Conservation (phyloP, 352 stramenopile genomes). For the Phytophthora palmivora region DNA sequence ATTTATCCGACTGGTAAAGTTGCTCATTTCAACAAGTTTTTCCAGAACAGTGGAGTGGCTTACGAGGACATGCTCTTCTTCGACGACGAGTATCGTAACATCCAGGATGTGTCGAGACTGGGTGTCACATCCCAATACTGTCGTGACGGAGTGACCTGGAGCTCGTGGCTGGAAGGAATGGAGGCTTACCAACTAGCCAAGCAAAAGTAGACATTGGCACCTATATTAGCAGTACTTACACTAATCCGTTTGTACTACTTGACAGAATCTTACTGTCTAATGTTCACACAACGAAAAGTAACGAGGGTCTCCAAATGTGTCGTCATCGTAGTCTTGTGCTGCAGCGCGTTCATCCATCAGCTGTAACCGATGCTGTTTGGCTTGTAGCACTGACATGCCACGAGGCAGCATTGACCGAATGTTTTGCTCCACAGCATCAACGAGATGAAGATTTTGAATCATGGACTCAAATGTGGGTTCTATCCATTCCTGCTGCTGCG, state of each 20-base stretch:
- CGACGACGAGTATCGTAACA: constrained; percentile 92
- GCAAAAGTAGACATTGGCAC: constrained; percentile 9
- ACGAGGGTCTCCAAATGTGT: background rate
- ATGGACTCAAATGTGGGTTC: too few species aligned
- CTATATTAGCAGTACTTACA: constrained; percentile 6
- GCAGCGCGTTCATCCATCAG: constrained; percentile 42
- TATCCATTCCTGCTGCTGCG: constrained; percentile 51
- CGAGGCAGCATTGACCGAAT: constrained; percentile 26
- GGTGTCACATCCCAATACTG: constrained; percentile 85
- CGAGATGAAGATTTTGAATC: too few species aligned
- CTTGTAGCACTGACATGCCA: constrained; percentile 33
- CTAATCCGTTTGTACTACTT: too few species aligned
- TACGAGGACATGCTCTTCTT: constrained; percentile 98
- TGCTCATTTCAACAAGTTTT: constrained; percentile 91
- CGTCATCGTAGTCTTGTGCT: background rate
- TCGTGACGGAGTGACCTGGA: constrained; percentile 66
- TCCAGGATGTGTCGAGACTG: constrained; percentile 61
- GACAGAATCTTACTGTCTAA: too few species aligned
- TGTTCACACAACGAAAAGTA: constrained; percentile 40
- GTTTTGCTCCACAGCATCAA: constrained; percentile 20
- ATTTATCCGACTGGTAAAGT: constrained; percentile 86
- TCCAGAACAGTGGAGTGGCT: constrained; percentile 81
- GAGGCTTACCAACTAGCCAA: constrained; percentile 62
- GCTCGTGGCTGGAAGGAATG: constrained; percentile 71
- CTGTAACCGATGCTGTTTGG: constrained; percentile 25